Evolutionary conservation across 805 yeast genomes (phyloP).

Genomic region (Suhomyces tanzawaensis): DNA sequence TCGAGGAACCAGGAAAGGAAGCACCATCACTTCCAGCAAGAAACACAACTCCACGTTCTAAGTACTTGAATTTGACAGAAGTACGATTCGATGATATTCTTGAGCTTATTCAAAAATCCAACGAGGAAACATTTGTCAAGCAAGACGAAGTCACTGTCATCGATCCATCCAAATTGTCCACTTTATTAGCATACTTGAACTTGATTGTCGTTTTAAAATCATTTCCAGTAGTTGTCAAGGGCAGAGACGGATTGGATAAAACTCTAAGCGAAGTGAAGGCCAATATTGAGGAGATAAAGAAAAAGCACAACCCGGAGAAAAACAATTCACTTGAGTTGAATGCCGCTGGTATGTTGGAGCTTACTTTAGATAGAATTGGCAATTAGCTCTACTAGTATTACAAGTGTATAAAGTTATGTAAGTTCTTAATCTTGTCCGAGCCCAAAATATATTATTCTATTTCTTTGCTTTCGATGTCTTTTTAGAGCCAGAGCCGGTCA

Average conservation of each 20-base stretch:
- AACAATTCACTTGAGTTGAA: slow-evolving; percentile 22
- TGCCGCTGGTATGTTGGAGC: slow-evolving; percentile 31
- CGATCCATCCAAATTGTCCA: slow-evolving; percentile 32
- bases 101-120: slow-evolving; percentile 36
- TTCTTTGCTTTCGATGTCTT: slow-evolving; percentile 30
- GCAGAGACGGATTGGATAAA: slow-evolving; percentile 13
- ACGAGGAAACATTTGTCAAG: slow-evolving; percentile 34
- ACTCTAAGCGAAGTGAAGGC: slow-evolving; percentile 15
- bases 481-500: slow-evolving; percentile 13
- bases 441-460: slow-evolving; percentile 3
- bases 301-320: slow-evolving; percentile 15
- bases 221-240: slow-evolving; percentile 16
- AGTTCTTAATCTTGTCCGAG: background rate
- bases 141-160: slow-evolving; percentile 14
- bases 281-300: slow-evolving; percentile 16
- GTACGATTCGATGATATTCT: slow-evolving; percentile 44
- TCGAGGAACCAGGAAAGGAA: slow-evolving; percentile 8
- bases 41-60: slow-evolving; percentile 21
- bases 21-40: slow-evolving; percentile 20
- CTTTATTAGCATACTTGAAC: slow-evolving; percentile 56
- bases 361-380: slow-evolving; percentile 36
- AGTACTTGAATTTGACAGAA: slow-evolving; percentile 43
- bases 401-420: too few relatives aligned
- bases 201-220: slow-evolving; percentile 39
- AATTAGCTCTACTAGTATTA: background rate